Evolutionary conservation across 2,329 filamentous ascomycete species (phyloP), one percentile per base, ranked within the genome.

Genomic region (Tolypocladium tropicale): DNA sequence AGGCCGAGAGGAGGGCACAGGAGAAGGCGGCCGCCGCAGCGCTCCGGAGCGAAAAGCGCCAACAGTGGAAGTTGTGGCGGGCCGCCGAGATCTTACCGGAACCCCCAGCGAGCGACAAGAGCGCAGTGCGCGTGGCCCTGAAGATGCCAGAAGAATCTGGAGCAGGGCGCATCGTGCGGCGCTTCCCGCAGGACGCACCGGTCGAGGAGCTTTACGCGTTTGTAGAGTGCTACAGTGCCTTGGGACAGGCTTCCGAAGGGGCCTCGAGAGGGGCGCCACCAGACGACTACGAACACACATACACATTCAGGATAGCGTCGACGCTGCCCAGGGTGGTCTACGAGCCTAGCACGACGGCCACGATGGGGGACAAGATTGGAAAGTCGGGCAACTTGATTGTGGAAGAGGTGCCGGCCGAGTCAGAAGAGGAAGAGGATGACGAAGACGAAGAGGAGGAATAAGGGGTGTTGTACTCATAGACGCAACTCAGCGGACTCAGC

Each of bases 121-220:
- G 88, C 56, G 78, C 85, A 0, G 88, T 95, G 21, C 83, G 91
- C n/a, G 74, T 86, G 32, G 83, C 82, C 4, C 72, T 86, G 46
- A 85, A 83, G 72, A 80, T 86, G 79, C 82, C 83, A 10, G 76
- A 79, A 60, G 69, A 69, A 33, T 72, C 71, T 0, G 86, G 82
- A 5, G 88, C 83, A 0, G 87, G 90, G 52, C 80, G 92, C 46
- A 81, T 96, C 2, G 82, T 95, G 56, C 81, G 93, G 46, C 82
- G 82, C 53, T 97, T 99, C 68, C 70, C 77, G 0, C 76, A 79
- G 1, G 76, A 83, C n/a, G 83, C 88, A 0, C 78, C 81, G 2
- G 76, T 97, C 39, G 93, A 97, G 68, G 91, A 96, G 65, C 74
- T 99, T 6, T 97, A 97, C 70, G 94, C 93, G 0, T 96, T 95